These are phyloP conservation scores for Aspergillus nomiae DNA, from an alignment of 2,329 filamentous ascomycete species.

Conservation along the genomic window DNA sequence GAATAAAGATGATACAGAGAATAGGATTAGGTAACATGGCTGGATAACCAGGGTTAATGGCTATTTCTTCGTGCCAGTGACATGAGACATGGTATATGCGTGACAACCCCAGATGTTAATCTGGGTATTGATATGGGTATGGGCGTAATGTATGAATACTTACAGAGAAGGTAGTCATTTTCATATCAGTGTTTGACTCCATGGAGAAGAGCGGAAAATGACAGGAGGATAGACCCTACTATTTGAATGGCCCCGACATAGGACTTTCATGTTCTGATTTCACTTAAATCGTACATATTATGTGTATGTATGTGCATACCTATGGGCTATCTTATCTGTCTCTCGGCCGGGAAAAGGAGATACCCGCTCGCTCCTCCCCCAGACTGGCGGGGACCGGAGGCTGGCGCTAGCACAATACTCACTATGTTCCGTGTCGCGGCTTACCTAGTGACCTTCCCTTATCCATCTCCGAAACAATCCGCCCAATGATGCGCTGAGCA, in stretches of 20 bases:
- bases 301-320: too few relatives aligned
- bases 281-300: too few relatives aligned
- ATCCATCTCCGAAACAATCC: not conserved
- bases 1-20: not conserved
- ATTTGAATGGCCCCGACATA: not conserved
- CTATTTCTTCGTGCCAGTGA: not conserved
- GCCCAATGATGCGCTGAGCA: not conserved
- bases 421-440: too few relatives aligned
- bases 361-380: slow-evolving; percentile 11
- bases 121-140: not conserved
- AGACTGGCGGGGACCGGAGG: slow-evolving; percentile 27
- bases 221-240: not conserved
- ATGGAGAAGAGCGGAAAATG: not conserved
- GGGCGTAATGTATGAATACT: slow-evolving; percentile 22
- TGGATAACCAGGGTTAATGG: not conserved
- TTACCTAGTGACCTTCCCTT: slow-evolving; percentile 1
- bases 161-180: slow-evolving; percentile 53
- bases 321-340: not conserved
- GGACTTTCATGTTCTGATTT: not conserved
- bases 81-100: not conserved
- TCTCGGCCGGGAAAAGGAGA: not conserved
- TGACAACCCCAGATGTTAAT: not conserved
- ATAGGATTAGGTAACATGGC: not conserved
- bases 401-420: not conserved
- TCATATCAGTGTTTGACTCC: not conserved